Evolutionary conservation across 2,329 filamentous ascomycete genomes (phyloP), one percentile per base, ranked within the genome.

Genomic region (Fusarium multiceps): DNA sequence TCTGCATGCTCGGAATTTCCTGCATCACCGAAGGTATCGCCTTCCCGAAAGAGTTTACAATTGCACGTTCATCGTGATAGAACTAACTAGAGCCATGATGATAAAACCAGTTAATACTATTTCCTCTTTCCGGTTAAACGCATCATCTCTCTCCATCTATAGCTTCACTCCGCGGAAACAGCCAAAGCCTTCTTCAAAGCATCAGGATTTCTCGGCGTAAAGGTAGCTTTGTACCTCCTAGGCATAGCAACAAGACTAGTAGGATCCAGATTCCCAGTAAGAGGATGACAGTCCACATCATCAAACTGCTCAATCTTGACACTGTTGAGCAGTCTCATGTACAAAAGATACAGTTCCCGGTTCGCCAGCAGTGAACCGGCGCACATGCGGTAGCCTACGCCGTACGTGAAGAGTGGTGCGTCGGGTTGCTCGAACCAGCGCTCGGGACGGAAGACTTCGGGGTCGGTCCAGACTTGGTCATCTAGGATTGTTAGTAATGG

Each of bases 341-440:
- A 91, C 13, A 89, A 82, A 12, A 90, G 81, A 64, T 92, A 91
- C 20, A 91, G 80, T 74, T 91, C 89, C 3, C 89, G 82, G 72
- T 91, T 90, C 13, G 89, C 88, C 4, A 91, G 43, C 4, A 74
- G 55, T 3, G 70, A 74, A 0, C 88, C 89, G 0, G 89, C 88
- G 66, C 89, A 91, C 89, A 91, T 91, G 41, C 89, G 85, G 68
- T 90, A 90, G 2, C 89, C 89, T 12, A 91, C 80, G 0, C 89
- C 89, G 61, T 90, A 91, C 0, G 88, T 89, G 76, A 90, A 90
- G 14, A 90, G 77, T 2, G 88, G 88, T 6, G 87, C 87, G 28
- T 91, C 88, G 0, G 88, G 87, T 49, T 88, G 84, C 41, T 74
- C 72, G 4, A 62, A 78, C 88, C 88, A 91, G 27, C 89, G 83